phyloP scores from a whole-genome alignment of 495 filamentous ascomycete species.

The Xylaria flabelliformis region DNA sequence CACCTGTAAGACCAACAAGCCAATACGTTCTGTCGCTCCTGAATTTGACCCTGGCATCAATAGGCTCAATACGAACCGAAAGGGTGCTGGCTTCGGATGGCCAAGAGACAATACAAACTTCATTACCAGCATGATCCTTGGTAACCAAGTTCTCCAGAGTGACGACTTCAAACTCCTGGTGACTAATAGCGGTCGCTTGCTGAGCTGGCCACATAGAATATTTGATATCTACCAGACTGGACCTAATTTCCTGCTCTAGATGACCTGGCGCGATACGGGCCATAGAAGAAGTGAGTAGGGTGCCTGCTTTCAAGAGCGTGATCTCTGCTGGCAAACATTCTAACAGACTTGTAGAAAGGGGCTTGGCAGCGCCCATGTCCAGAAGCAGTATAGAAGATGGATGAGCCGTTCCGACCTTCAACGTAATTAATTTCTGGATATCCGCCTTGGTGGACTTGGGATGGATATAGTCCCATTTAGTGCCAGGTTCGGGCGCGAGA shows the following conservation, averaged over 20 bases:
- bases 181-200: background rate
- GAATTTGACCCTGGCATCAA: conserved; percentile 27
- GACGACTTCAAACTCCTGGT: background rate
- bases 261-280: background rate
- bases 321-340: background rate
- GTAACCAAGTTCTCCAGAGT: background rate
- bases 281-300: background rate
- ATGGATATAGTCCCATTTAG: conserved; percentile 10
- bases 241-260: background rate
- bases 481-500: conserved; percentile 10
- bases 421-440: background rate
- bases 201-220: background rate
- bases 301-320: background rate
- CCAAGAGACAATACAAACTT: background rate
- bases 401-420: background rate
- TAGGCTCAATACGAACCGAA: background rate
- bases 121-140: background rate
- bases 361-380: background rate
- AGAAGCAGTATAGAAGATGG: background rate
- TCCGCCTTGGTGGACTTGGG: conserved; percentile 14
- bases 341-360: background rate
- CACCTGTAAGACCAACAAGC: conserved; percentile 58
- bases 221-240: background rate
- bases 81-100: background rate
- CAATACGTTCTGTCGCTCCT: conserved; percentile 54